A percentile compares a stretch with the other conserved stretches of the same genome.
Conservation (phyloP, 75 land plant genomes). For the Pinus tabuliformis region DNA sequence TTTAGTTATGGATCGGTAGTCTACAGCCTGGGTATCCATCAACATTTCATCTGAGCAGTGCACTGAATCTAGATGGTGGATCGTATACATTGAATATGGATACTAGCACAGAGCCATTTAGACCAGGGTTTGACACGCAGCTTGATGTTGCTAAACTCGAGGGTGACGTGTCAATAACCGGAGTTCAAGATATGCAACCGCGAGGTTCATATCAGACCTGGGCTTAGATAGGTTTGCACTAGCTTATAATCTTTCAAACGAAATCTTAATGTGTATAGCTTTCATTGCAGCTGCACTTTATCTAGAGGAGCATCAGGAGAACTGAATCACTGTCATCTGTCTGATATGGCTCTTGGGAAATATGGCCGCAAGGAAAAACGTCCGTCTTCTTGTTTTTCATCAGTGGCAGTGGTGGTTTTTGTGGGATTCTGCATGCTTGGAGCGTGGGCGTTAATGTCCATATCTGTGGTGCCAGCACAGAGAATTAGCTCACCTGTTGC, state of each 20-base stretch:
- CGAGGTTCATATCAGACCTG: no score
- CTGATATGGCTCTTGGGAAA: slow-evolving; percentile 31
- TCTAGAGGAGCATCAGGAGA: not conserved
- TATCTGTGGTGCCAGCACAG: slow-evolving; percentile 28
- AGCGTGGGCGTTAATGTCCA: slow-evolving; percentile 64
- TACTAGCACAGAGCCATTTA: no score
- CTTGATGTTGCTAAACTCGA: no score
- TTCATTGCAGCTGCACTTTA: slow-evolving; percentile 1
- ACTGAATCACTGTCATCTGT: not conserved
- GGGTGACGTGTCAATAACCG: no score
- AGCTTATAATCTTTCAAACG: not conserved
- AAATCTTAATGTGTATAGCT: not conserved
- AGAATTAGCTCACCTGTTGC: slow-evolving; percentile 12
- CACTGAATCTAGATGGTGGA: no score
- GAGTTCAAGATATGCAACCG: no score
- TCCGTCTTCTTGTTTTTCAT: slow-evolving; percentile 27
- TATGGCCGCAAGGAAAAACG: slow-evolving; percentile 24
- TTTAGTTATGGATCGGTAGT: not conserved
- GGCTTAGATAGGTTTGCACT: no score
- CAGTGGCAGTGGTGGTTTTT: slow-evolving; percentile 42
- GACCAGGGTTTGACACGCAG: no score
- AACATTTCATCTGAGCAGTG: no score
- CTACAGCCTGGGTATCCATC: no score
- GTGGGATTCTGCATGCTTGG: slow-evolving; percentile 64
- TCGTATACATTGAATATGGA: no score